A percentile compares a stretch with the other conserved stretches of the same genome.
Conservation (phyloP, 2,329 filamentous ascomycete genomes). For the Fusarium neocosmosporiellum region DNA sequence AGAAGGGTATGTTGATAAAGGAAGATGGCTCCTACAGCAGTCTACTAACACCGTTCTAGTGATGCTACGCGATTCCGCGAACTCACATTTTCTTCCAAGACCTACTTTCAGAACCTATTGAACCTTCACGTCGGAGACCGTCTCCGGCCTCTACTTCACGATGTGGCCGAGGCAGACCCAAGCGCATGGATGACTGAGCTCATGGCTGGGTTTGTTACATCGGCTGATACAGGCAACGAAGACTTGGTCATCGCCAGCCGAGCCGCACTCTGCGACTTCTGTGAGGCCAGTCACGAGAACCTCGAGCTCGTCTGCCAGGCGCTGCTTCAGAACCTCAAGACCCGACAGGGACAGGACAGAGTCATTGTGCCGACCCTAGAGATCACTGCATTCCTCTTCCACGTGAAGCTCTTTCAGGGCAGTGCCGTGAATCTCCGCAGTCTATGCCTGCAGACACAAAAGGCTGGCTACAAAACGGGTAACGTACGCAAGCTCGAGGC, state of each 20-base stretch:
- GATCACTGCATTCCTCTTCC: conserved; percentile 80
- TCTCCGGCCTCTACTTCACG: conserved; percentile 52
- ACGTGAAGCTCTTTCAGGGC: conserved; percentile 63
- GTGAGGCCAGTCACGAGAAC: conserved; percentile 53
- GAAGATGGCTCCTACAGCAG: background rate
- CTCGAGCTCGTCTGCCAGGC: conserved; percentile 60
- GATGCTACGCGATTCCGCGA: conserved; percentile 49
- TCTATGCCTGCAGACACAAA: conserved; percentile 78
- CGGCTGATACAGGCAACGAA: conserved; percentile 82
- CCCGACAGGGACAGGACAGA: conserved; percentile 71
- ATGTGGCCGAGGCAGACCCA: conserved; percentile 47
- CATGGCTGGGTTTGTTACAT: conserved; percentile 76
- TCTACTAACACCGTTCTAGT: conserved; percentile 47
- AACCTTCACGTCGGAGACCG: conserved; percentile 53
- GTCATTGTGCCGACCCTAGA: conserved; percentile 81
- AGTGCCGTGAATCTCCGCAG: conserved; percentile 59
- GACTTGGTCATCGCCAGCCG: conserved; percentile 77
- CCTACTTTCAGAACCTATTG: conserved; percentile 69
- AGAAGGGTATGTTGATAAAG: conserved; percentile 54
- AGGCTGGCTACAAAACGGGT: conserved; percentile 83
- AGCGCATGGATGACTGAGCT: conserved; percentile 62
- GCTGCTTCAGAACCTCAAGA: conserved; percentile 65
- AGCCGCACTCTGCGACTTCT: conserved; percentile 70
- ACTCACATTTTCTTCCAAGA: conserved; percentile 66
- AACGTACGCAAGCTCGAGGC: conserved; percentile 86